Conservation (phyloP, 805 yeast species). For the Metschnikowia picachoensis region DNA sequence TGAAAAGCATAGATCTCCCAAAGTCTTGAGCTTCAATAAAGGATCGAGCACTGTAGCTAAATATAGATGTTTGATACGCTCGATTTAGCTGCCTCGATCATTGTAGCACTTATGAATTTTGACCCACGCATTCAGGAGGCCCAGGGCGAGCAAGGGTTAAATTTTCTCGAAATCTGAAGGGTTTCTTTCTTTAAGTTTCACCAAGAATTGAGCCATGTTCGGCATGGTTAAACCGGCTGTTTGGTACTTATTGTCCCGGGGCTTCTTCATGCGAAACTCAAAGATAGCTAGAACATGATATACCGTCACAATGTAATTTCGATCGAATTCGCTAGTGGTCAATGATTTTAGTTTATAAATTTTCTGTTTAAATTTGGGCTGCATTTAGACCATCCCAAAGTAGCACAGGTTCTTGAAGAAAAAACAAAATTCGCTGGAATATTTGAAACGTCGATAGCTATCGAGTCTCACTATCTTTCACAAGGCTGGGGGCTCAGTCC, state of each 20-base stretch:
- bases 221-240: not conserved
- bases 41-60: slow-evolving; percentile 1
- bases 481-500: not conserved
- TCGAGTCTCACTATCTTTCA: not conserved
- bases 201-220: too few species aligned
- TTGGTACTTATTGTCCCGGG: not conserved
- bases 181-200: not conserved
- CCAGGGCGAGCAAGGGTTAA: not conserved
- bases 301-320: not conserved
- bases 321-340: not conserved
- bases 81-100: not conserved
- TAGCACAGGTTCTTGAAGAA: not conserved
- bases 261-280: not conserved
- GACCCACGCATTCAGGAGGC: not conserved
- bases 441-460: not conserved
- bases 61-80: not conserved
- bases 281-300: not conserved
- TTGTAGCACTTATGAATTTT: not conserved
- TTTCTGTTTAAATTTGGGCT: not conserved
- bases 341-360: not conserved
- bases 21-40: not conserved
- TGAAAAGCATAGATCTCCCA: not conserved
- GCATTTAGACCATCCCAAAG: too few species aligned
- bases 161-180: not conserved
- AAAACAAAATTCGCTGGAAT: not conserved